A percentile compares a stretch with the other conserved stretches of the same genome.
These are phyloP conservation scores for Globisporangium acanthophoron DNA, from an alignment of 352 stramenopile species.

Conservation along the genomic window DNA sequence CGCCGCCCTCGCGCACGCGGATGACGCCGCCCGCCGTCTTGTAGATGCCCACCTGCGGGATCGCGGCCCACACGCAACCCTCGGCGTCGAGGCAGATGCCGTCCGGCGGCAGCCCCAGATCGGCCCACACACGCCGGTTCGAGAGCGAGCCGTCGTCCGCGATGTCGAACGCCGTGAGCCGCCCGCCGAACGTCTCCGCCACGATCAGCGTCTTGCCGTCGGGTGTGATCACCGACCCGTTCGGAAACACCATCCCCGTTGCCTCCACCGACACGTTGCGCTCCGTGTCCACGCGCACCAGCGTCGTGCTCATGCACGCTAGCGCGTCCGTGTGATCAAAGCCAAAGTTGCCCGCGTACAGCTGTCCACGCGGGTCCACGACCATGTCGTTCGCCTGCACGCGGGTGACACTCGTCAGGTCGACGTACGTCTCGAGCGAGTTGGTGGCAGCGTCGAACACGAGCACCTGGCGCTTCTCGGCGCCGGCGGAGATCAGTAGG, in stretches of 20 bases:
- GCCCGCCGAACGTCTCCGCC: conserved; percentile 48
- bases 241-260: conserved; percentile 62
- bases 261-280: conserved; percentile 39
- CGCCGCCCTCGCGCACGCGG: conserved; percentile 47
- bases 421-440: conserved; percentile 35
- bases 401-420: conserved; percentile 43
- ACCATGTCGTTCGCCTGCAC: conserved; percentile 63
- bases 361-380: conserved; percentile 28
- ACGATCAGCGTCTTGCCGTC: conserved; percentile 71
- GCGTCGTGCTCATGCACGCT: conserved; percentile 37
- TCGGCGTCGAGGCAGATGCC: conserved; percentile 65
- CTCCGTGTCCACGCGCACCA: conserved; percentile 53
- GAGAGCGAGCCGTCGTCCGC: conserved; percentile 33
- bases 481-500: conserved; percentile 44
- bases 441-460: conserved; percentile 27
- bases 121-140: conserved; percentile 48
- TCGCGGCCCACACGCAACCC: conserved; percentile 54
- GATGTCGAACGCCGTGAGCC: conserved; percentile 65
- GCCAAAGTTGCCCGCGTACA: conserved; percentile 64
- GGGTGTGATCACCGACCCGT: conserved; percentile 60
- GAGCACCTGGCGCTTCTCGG: conserved; percentile 44
- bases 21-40: conserved; percentile 38
- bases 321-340: conserved; percentile 36
- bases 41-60: conserved; percentile 50
- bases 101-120: conserved; percentile 40